Conservation (phyloP, 306 rosid genomes). For the Astragalus membranaceus region DNA sequence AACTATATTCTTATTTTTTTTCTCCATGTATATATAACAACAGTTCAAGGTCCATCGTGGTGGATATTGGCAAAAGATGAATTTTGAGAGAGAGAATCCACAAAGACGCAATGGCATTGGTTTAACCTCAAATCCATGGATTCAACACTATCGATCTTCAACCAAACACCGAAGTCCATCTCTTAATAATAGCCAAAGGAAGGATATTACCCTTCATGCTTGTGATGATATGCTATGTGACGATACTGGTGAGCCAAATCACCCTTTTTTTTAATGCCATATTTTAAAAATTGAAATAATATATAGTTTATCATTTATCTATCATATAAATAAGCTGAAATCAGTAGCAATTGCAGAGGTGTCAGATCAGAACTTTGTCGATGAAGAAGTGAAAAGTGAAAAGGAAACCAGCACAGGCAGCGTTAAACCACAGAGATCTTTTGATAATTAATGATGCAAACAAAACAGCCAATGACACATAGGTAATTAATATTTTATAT, state of each 20-base stretch:
- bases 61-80: slow-evolving; percentile 50
- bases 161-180: slow-evolving; percentile 24
- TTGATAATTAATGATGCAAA: slow-evolving; percentile 8
- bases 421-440: slow-evolving; percentile 32
- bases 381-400: slow-evolving; percentile 35
- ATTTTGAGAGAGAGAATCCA: slow-evolving; percentile 34
- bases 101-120: slow-evolving; percentile 3
- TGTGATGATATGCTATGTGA: slow-evolving; percentile 20
- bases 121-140: slow-evolving; percentile 50
- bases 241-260: slow-evolving; percentile 31
- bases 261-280: background rate
- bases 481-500: too few relatives aligned
- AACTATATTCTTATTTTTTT: background rate
- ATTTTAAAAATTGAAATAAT: background rate
- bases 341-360: slow-evolving; percentile 38
- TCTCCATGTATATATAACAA: background rate
- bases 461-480: too few relatives aligned
- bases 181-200: slow-evolving; percentile 16
- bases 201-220: slow-evolving; percentile 8
- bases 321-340: too few relatives aligned
- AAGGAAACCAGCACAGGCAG: background rate
- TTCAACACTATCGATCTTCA: slow-evolving; percentile 44
- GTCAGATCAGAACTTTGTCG: slow-evolving; percentile 74
- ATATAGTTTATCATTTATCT: too few relatives aligned
- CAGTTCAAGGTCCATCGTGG: slow-evolving; percentile 59